Evolutionary conservation across 2,329 filamentous ascomycete genomes (phyloP), one percentile per base, ranked within the genome.

Genomic region (Pyricularia grisea): DNA sequence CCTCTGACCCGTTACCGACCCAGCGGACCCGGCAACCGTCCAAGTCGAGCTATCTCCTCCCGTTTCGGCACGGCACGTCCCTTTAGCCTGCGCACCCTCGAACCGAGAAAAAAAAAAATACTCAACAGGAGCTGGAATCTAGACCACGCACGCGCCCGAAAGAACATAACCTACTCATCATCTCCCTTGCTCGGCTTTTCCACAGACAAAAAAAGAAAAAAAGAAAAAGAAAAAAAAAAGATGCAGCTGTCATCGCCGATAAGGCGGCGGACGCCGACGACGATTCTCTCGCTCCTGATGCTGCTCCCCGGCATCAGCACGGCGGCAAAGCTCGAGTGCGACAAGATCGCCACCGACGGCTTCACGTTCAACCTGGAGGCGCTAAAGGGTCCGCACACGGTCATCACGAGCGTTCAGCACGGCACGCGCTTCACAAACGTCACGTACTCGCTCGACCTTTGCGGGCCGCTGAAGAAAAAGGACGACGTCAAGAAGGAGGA

Each of bases 251-350:
- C 58, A 25, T 25, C 10, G 27, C 25, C n/a, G 23, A 25, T 23
- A 14, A 67, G 65, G n/a, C 74, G 81, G 17, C 71, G 76, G 14
- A 73, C 81, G 20, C 73, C 78, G 27, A 74, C 76, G 14, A 76
- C 80, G 20, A 71, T 76, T 2, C 75, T 81, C 3, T 78, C 77
- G 81, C 90, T 91, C 89, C 93, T 93, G 89, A 93, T 93, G 85
- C 93, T 93, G 87, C 93, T 93, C 82, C 84, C 88, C 74, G 93
- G 88, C 90, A 93, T 93, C 77, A 91, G 93, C 80, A 93, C 91
- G 77, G 91, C 81, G 17, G 81, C 85, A 61, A 85, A 82, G 72
- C 79, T 92, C 68, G 79, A 86, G 71, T 94, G 91, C 82, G 81
- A 85, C 25, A 82, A 88, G 67, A 81, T 93, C 36, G 79, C 83